Evolutionary conservation across 2,329 filamentous ascomycete genomes (phyloP).

Genomic region (Mycocentrospora acerina): DNA sequence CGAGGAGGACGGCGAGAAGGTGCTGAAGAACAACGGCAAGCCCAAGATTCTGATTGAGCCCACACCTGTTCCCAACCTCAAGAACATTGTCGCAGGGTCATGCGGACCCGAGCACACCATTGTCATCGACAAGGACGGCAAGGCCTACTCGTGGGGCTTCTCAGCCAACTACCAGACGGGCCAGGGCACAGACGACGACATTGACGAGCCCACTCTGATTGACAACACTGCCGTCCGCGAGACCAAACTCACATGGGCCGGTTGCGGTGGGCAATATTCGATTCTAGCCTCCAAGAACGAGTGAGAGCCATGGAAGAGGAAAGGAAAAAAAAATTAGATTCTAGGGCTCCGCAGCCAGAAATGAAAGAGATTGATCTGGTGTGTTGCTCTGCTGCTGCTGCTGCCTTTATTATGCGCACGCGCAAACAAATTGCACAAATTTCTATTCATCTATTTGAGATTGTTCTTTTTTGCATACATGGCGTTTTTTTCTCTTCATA

Average conservation of each 20-base stretch:
- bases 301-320: too few relatives aligned
- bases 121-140: slow-evolving; percentile 67
- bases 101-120: slow-evolving; percentile 74
- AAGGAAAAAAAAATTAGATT: neutral
- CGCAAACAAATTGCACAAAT: slow-evolving; percentile 7
- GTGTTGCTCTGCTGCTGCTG: too few relatives aligned
- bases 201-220: slow-evolving; percentile 74
- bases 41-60: slow-evolving; percentile 74
- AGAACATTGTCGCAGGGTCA: slow-evolving; percentile 57
- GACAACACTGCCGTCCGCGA: slow-evolving; percentile 81
- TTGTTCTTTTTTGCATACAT: slow-evolving; percentile 19
- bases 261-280: slow-evolving; percentile 84
- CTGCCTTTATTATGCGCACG: too few relatives aligned
- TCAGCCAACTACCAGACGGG: slow-evolving; percentile 79
- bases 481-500: too few relatives aligned
- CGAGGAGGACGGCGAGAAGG: slow-evolving; percentile 42
- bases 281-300: slow-evolving; percentile 53
- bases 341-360: slow-evolving; percentile 3
- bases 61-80: slow-evolving; percentile 61
- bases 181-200: slow-evolving; percentile 74
- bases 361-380: too few relatives aligned
- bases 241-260: slow-evolving; percentile 74
- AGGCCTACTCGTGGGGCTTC: slow-evolving; percentile 79
- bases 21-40: slow-evolving; percentile 58
- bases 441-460: slow-evolving; percentile 7